Base-by-base conservation (phyloP, 257 asterid species). In the Ligustrum vulgare region DNA sequence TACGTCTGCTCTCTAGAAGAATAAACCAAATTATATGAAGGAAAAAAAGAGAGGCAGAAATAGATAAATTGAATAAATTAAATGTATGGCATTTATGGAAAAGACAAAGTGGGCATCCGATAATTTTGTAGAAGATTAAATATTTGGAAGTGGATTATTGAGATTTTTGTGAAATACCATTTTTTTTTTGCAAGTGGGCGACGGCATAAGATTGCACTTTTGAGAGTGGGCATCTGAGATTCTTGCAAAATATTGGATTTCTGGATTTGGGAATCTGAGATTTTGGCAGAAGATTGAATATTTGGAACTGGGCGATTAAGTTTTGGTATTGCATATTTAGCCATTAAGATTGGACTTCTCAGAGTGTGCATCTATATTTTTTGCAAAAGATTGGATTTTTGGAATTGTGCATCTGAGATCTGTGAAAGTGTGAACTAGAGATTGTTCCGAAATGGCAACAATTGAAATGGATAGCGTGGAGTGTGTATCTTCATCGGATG, bases 401-500 rank as follows among this genome's bases (percentile, higher is more conserved):
- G 43, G 72, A 73, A 15, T 82, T 54, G 35, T 54, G 72, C 22
- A 4, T 34, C 54, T 8, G 67, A 45, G 72, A 80, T 72, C 72
- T 72, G 56, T 39, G 69, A 37, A 49, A 9, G 62, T 49, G 36
- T 13, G 20, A 56, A 36, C 22, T 20, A 54, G 37, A 32, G 54
- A 15, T 49, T 51, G n/a, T 45, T n/a, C 10, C 13, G n/a, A 39
- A 76, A 82, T 82, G 85, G 80, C 79, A 60, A 54, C 81, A 60
- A 82, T 88, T 86, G 97, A 91, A 72, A 88, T 86, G 76, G 96
- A 91, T 51, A 92, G 75, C 74, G 83, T 90, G 63, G 97, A 92
- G 84, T 90, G 97, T 51, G 89, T 90, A 1, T 88, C 94, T 34
- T 80, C 86, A 64, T 79, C 87, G 18, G 93, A 88, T 84, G 97